Evolutionary conservation across 169 alveolate genomes (phyloP).

Genomic region (Plasmodium blacklocki): DNA sequence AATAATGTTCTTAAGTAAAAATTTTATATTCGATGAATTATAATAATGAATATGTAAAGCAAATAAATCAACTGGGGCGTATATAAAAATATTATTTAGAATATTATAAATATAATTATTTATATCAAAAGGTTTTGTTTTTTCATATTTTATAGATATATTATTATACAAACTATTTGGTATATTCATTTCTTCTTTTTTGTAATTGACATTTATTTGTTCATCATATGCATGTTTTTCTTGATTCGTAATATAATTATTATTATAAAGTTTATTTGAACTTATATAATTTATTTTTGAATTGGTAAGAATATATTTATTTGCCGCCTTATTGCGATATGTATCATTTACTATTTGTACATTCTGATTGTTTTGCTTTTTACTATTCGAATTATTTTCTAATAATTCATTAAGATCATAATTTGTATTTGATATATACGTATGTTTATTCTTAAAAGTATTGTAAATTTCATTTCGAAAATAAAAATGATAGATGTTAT

Average conservation of each 20-base stretch:
- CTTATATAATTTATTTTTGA: slow-evolving; percentile 27
- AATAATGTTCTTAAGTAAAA: slow-evolving; percentile 39
- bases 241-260: not conserved
- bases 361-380: no score
- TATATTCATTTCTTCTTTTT: no score
- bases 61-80: slow-evolving; percentile 58
- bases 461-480: not conserved
- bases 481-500: slow-evolving; percentile 24
- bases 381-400: no score
- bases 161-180: slow-evolving; percentile 2
- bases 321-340: not conserved
- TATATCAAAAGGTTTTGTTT: slow-evolving; percentile 17
- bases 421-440: no score
- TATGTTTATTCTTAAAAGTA: no score
- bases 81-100: slow-evolving; percentile 27
- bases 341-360: no score
- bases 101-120: slow-evolving; percentile 37
- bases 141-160: not conserved
- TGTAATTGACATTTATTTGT: no score
- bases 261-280: not conserved
- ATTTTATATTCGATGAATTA: slow-evolving; percentile 35
- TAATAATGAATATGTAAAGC: slow-evolving; percentile 42
- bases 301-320: slow-evolving; percentile 12
- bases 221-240: not conserved
- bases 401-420: no score